A percentile compares a stretch with the other conserved stretches of the same genome.
phyloP scores from a whole-genome alignment of 345 rosid genomes.

The Physaria fendleri region DNA sequence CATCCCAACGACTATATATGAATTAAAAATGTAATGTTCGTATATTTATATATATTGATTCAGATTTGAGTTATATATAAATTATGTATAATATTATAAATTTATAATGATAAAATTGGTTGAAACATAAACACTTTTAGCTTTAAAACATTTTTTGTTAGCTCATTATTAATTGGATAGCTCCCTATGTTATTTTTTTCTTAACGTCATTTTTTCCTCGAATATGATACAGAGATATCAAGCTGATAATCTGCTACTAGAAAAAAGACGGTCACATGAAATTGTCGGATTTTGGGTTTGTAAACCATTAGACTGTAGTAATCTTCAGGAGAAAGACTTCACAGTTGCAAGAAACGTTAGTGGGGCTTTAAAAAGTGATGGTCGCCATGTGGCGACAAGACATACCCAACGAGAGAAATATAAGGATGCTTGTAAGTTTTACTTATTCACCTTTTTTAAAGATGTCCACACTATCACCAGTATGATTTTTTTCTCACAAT shows the following conservation, averaged over 20 bases:
- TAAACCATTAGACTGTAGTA: conserved; percentile 95
- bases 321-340: conserved; percentile 90
- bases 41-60: too few relatives aligned
- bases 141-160: too few relatives aligned
- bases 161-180: background rate
- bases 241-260: conserved; percentile 93
- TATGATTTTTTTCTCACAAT: background rate
- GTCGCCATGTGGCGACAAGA: conserved; percentile 66
- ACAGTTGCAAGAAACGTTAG: conserved; percentile 50
- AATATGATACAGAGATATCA: conserved; percentile 72
- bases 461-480: background rate
- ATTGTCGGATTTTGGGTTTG: conserved; percentile 97
- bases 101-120: too few relatives aligned
- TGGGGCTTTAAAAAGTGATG: conserved; percentile 74
- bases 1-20: too few relatives aligned
- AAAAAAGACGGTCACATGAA: conserved; percentile 93
- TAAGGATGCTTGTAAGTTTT: conserved; percentile 86
- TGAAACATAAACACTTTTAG: too few relatives aligned
- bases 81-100: too few relatives aligned
- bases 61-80: too few relatives aligned
- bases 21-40: too few relatives aligned
- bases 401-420: conserved; percentile 91
- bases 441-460: background rate
- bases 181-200: background rate
- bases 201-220: background rate